Base-by-base conservation (phyloP, 2,329 filamentous ascomycete genomes). In the Trichoderma aggressivum region DNA sequence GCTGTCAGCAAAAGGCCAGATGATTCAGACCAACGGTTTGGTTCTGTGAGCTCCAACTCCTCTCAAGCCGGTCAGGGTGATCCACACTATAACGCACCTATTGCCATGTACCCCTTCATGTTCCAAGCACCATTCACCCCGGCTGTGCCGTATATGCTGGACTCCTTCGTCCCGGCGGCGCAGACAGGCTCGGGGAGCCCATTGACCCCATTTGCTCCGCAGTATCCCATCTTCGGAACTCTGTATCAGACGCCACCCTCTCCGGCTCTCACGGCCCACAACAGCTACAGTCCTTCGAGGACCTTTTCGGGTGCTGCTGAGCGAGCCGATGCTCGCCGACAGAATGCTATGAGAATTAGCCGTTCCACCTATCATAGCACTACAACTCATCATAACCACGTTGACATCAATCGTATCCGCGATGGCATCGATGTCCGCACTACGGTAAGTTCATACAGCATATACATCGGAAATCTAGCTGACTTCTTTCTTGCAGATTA, bases 351-450 rank as follows among this genome's bases (percentile, higher is more conserved):
- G 71, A 81, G 85, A 26, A 79, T 86, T 50, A 79, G 80, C 60
- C 77, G 86, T 74, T 81, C 84, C 14, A 78, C 83, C n/a, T 83
- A 84, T 70, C 84, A 84, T 74, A 86, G 83, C 70, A 80, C 82
- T 6, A 79, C 83, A 2, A 84, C 84, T 34, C 85, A 88, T 72
- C 88, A 90, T 75, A 91, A 91, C 71, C 84, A 88, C 28, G 89
- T 91, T 6, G 89, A 91, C 72, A 84, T 89, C 61, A 81, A 83
- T 70, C 84, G 86, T n/a, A 90, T 91, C 74, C 83, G 84, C 21
- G 85, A 88, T 18, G 92, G 92, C 11, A 87, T 88, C 59, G 92
- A 94, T 78, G 91, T 94, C 71, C 88, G 92, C 65, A 94, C 92
- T 10, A 94, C 91, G 0, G 91, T 92, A 83, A 81, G 87, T 82